Evolutionary conservation across 768 basidiomycete species (phyloP), one percentile per base, ranked within the genome.

Genomic region (Calocybe gangraenosa): DNA sequence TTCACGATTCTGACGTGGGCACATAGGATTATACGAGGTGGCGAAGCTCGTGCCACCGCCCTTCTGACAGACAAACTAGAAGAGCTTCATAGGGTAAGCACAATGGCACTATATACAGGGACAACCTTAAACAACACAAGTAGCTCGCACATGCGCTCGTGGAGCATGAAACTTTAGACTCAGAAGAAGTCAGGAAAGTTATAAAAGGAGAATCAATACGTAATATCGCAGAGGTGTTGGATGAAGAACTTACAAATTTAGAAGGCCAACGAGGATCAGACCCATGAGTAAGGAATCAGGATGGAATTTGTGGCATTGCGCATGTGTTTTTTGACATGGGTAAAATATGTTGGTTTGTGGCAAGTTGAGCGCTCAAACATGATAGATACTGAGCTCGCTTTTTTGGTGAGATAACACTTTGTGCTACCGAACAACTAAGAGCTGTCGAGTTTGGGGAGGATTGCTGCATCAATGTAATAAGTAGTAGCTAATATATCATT

Each of bases 81-180:
- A 17, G 90, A 94, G 58, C 67, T 95, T 34, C 86, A 93, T 64
- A 74, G 69, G 66, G 86, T 87, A 65, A 44, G 72, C 57, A 47
- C 54, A 43, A 14, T 11, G 11, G 11, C 25, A 6, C 25, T 11
- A 28, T 28, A 28, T 5, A 6, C 28, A 38, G 21, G 36, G 20
- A 31, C 49, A 35, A 48, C 36, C 49, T 50, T 34, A 46, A 51
- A 9, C 5, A 19, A 22, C 15, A 23, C 23, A 15, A 32, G 15
- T 37, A 93, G 92, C 80, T 98, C 32, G 94, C 95, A 1, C 77
- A 78, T 44, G 95, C 95, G 8, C 69, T 99, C 47, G 86, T 99
- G 10, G 93, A 97, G 62, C 87, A 95, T 65, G 95, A 99, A 70
- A 97, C 95, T 15, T 70, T 99, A 52, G 83, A 84, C 53, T 71